A percentile compares a stretch with the other conserved stretches of the same genome.
These are phyloP conservation scores for Sicyos baderoa DNA, from an alignment of 306 rosid species.

Conservation along the genomic window DNA sequence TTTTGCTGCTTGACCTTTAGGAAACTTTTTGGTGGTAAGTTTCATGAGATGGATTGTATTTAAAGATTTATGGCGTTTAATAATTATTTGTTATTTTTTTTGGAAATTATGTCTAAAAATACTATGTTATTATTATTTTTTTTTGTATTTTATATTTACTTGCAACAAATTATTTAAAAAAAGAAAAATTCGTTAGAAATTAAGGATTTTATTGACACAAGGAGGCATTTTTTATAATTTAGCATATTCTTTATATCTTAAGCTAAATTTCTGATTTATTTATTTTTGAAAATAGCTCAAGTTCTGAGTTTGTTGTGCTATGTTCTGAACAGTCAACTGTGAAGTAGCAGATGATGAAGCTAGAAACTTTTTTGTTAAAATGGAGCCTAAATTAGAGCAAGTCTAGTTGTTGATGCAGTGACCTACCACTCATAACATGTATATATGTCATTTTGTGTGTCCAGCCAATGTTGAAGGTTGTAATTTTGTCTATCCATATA, in stretches of 20 bases:
- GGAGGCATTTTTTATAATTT: constrained; percentile 22
- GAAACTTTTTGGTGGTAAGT: background rate
- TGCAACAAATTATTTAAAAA: no score
- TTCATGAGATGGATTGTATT: background rate
- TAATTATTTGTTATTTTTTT: no score
- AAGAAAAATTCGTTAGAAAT: no score
- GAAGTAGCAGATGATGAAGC: constrained; percentile 75
- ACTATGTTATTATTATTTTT: no score
- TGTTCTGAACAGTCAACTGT: constrained; percentile 45
- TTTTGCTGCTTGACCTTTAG: background rate
- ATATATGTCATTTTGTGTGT: background rate
- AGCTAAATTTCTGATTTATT: background rate
- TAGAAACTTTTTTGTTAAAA: constrained; percentile 45
- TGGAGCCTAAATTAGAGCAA: constrained; percentile 30
- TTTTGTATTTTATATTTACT: no score
- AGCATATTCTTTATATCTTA: constrained; percentile 34
- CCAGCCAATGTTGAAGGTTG: background rate
- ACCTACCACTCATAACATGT: background rate
- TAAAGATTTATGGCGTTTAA: no score
- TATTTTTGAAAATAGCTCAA: no score
- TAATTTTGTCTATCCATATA: no score
- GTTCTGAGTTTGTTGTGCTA: constrained; percentile 17
- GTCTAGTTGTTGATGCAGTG: background rate
- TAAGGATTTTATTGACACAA: no score
- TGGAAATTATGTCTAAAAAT: no score